A percentile compares a stretch with the other conserved stretches of the same genome.
phyloP scores from a whole-genome alignment of 2,329 filamentous ascomycete genomes.

The Penicillium sp. region DNA sequence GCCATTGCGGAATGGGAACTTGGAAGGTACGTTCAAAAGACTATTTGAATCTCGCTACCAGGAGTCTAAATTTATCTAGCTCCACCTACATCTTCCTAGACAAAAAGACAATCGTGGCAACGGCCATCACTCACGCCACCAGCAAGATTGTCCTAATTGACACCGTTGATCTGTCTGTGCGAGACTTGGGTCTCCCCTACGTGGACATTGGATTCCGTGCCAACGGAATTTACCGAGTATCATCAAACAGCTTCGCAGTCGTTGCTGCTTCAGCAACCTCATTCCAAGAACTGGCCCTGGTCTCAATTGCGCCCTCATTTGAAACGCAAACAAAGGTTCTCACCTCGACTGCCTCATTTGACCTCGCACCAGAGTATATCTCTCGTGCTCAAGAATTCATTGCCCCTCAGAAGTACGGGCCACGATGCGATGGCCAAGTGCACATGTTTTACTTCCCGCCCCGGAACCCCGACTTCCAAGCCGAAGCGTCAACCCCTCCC shows the following conservation, averaged over 20 bases:
- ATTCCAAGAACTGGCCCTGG: conserved; percentile 19
- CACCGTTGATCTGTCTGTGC: conserved; percentile 7
- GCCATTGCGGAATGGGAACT: conserved; percentile 31
- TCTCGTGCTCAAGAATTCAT: conserved; percentile 36
- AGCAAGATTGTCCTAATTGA: conserved; percentile 20
- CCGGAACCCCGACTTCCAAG: conserved; percentile 45
- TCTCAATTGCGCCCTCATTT: conserved; percentile 10
- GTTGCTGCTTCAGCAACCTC: conserved; percentile 20
- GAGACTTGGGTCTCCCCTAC: conserved; percentile 19
- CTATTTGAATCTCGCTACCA: not conserved
- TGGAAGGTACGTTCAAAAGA: conserved; percentile 19
- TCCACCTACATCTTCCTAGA: conserved; percentile 22
- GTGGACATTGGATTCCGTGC: conserved; percentile 12
- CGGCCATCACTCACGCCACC: conserved; percentile 20
- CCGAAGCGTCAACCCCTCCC: conserved; percentile 41
- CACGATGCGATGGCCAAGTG: conserved; percentile 25
- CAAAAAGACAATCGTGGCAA: conserved; percentile 19
- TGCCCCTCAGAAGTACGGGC: conserved; percentile 33
- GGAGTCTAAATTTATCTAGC: conserved; percentile 2
- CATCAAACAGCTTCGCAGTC: conserved; percentile 18
- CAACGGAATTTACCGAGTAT: conserved; percentile 17
- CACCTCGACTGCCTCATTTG: conserved; percentile 17
- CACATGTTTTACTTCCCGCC: conserved; percentile 53
- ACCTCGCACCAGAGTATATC: conserved; percentile 17
- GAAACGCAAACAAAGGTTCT: conserved; percentile 10